Percentiles rank a stretch among this genome's conserved stretches.
phyloP scores from a whole-genome alignment of 2,329 filamentous ascomycete species.

The Fusarium sp. region DNA sequence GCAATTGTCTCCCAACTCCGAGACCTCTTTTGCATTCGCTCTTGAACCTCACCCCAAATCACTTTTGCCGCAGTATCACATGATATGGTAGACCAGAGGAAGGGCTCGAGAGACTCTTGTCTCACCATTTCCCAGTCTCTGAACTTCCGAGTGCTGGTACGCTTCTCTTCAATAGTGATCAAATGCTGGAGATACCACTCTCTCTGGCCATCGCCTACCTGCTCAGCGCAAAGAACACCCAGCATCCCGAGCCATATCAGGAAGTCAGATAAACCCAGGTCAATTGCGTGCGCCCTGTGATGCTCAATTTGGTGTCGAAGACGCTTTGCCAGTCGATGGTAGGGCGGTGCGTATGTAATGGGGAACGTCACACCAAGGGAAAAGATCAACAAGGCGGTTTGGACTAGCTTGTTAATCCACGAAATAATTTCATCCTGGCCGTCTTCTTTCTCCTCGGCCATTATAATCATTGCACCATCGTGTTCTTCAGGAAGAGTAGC shows the following conservation, averaged over 20 bases:
- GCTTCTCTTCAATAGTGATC: not conserved
- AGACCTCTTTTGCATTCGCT: not conserved
- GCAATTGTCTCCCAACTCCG: not conserved
- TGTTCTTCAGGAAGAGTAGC: not conserved
- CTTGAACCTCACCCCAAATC: not conserved
- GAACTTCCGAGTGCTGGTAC: fast-evolving
- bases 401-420: not conserved
- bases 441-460: fast-evolving
- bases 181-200: not conserved
- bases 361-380: slow-evolving; percentile 1
- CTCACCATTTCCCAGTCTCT: not conserved
- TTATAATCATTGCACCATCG: no score
- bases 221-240: not conserved
- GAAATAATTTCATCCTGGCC: fast-evolving
- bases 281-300: fast-evolving
- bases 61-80: not conserved
- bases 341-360: slow-evolving; percentile 11
- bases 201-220: not conserved
- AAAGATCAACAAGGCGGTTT: slow-evolving; percentile 8
- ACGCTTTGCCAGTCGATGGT: not conserved
- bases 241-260: slow-evolving; percentile 11
- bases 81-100: not conserved
- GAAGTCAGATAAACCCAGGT: fast-evolving
- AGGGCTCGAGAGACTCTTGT: not conserved
- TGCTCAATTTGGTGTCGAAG: not conserved